Evolutionary conservation across 139 green algal species (phyloP), one percentile per base, ranked within the genome.

Genomic region (Zygnema cylindricum): DNA sequence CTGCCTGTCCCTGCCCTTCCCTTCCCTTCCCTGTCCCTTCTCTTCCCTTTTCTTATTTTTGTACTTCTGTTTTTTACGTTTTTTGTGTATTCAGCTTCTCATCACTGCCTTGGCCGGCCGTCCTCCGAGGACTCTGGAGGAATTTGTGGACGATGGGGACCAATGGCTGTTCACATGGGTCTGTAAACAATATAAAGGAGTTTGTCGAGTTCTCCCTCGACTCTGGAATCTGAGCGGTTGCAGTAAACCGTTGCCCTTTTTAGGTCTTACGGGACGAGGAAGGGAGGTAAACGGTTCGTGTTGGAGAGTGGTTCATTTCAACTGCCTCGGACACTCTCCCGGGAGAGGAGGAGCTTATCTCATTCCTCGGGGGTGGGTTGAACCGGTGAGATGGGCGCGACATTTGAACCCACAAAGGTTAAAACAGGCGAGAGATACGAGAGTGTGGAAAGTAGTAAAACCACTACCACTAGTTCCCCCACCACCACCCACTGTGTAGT

Each of bases 151-250:
- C 41, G 76, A 82, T 42, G 76, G 76, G 1, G 76, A 82, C 76
- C 76, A 82, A 42, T 82, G 55, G 41, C 76, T 82, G n/a, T 82
- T 82, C 76, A 39, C 35, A 42, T 39, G 76, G n/a, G 57, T 42
- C 41, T 82, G 76, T 42, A 82, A 82, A 42, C n/a, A 82, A 42
- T 35, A 69, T 41, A 30, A 41, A 30, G 35, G 1, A 11, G n/a
- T 30, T 30, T 82, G 76, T 42, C 76, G 76, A 21, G 32, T 82
- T 30, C 76, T 82, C n/a, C 76, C 76, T 41, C 76, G 76, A 41
- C 57, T 86, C 30, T 86, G 81, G 81, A 86, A 86, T 57, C 55
- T 86, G 39, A 79, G 30, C 3, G 81, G 81, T 39, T 86, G 81
- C 57, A 54, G 55, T 39, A 86, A 86, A 57, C 81, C 81, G 0